phyloP scores from a whole-genome alignment of 441 rosid genomes.

The Gossypium schwendimanii region DNA sequence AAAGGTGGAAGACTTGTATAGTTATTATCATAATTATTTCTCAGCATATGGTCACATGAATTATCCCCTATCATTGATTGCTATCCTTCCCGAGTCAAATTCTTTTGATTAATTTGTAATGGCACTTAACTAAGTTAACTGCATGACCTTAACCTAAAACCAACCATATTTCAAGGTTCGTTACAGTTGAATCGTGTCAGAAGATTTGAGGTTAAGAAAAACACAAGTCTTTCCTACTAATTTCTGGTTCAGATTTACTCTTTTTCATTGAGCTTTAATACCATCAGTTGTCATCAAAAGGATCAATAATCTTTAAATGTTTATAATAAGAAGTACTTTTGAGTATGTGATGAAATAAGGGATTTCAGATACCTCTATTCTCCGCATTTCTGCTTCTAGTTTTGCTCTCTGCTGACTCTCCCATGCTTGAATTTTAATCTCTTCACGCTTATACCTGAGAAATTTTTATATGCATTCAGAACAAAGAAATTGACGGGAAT shows the following conservation, averaged over 20 bases:
- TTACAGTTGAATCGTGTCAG: background rate
- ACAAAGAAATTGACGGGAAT: background rate
- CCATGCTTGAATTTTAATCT: slow-evolving; percentile 92
- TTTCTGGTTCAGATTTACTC: background rate
- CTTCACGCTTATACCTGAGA: slow-evolving; percentile 75
- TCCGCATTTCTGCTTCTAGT: slow-evolving; percentile 81
- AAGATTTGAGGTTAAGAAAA: background rate
- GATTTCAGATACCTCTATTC: slow-evolving; percentile 55
- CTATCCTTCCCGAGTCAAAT: background rate
- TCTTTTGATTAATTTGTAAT: background rate
- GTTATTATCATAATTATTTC: background rate
- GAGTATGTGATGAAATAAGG: background rate
- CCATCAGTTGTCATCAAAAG: background rate
- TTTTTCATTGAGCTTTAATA: background rate
- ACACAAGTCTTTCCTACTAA: background rate
- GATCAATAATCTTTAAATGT: background rate
- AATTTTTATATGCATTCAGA: background rate
- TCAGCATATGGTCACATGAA: background rate
- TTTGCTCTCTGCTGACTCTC: slow-evolving; percentile 86
- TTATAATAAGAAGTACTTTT: background rate
- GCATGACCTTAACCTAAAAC: background rate
- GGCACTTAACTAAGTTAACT: background rate
- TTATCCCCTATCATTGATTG: background rate
- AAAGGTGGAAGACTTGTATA: background rate
- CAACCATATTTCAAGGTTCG: background rate